These are phyloP conservation scores for Coemansia sp. DNA, from an alignment of 192 early-diverging fungal species.

Conservation along the genomic window DNA sequence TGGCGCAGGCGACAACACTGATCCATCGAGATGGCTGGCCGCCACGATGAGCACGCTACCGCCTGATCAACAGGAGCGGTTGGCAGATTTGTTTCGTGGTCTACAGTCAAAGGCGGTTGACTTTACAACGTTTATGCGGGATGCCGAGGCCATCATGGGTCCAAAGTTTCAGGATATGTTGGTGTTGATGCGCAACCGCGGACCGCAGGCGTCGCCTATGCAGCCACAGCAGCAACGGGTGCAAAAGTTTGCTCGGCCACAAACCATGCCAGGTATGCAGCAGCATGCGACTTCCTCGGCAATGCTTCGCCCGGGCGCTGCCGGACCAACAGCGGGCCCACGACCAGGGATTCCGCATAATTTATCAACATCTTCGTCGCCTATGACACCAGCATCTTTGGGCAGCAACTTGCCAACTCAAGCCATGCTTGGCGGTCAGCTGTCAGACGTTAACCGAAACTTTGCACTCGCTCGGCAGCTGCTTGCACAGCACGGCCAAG, in stretches of 20 bases:
- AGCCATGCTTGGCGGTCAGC: not conserved
- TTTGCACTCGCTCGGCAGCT: constrained; percentile 23
- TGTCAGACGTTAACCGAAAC: constrained; percentile 14
- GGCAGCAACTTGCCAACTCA: constrained; percentile 6
- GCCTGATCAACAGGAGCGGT: constrained; percentile 40
- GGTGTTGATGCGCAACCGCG: constrained; percentile 38
- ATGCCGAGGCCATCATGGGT: constrained; percentile 48
- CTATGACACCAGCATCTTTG: constrained; percentile 9
- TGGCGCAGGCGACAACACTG: constrained; percentile 9
- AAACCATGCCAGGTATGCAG: not conserved
- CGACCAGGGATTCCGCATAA: constrained; percentile 20
- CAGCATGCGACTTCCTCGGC: constrained; percentile 3
- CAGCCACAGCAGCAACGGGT: constrained; percentile 16
- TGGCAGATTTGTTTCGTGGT: constrained; percentile 41
- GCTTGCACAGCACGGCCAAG: constrained; percentile 17
- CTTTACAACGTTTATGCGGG: constrained; percentile 32
- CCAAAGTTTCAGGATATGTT: constrained; percentile 44
- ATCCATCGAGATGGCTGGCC: constrained; percentile 44
- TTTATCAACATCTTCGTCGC: constrained; percentile 4
- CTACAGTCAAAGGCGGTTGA: constrained; percentile 42
- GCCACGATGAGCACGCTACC: constrained; percentile 43
- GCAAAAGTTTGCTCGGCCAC: constrained; percentile 10
- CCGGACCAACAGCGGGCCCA: not conserved
- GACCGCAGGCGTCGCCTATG: not conserved
- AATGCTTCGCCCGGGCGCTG: constrained; percentile 14